These are phyloP conservation scores for Sicyos baderoa DNA, from an alignment of 306 rosid genomes.

Conservation along the genomic window DNA sequence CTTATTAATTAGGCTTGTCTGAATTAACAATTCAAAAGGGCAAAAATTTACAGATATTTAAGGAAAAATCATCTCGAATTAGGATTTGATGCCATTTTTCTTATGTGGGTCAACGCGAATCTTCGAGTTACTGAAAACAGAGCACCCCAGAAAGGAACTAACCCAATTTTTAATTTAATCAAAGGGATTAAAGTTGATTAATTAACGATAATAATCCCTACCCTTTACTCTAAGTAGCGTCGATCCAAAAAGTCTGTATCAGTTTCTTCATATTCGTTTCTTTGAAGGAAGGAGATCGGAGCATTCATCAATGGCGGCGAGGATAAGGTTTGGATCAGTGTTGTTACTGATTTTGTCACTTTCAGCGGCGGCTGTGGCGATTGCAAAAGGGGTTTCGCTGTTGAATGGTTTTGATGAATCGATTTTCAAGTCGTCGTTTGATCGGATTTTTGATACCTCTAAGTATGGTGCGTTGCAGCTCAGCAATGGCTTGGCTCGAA, in stretches of 20 bases:
- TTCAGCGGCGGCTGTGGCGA: slow-evolving; percentile 24
- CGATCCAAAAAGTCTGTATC: not conserved
- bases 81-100: slow-evolving; percentile 7
- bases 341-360: slow-evolving; percentile 25
- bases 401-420: slow-evolving; percentile 41
- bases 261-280: not conserved
- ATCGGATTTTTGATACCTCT: slow-evolving; percentile 61
- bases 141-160: slow-evolving; percentile 8
- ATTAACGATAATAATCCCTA: not conserved
- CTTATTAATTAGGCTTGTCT: not conserved
- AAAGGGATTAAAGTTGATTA: slow-evolving; percentile 7
- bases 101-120: slow-evolving; percentile 10
- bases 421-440: slow-evolving; percentile 39
- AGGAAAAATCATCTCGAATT: too few species aligned
- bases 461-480: slow-evolving; percentile 64
- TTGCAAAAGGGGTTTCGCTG: slow-evolving; percentile 33
- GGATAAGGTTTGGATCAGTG: slow-evolving; percentile 22
- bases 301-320: slow-evolving; percentile 38
- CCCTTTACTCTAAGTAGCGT: not conserved
- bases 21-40: not conserved
- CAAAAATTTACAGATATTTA: not conserved
- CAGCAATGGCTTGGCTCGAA: slow-evolving; percentile 69
- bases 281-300: slow-evolving; percentile 1
- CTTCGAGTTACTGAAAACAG: not conserved
- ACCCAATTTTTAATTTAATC: not conserved